These are phyloP conservation scores for Penicillium cataractarum DNA, from an alignment of 495 filamentous ascomycete species.

Conservation along the genomic window DNA sequence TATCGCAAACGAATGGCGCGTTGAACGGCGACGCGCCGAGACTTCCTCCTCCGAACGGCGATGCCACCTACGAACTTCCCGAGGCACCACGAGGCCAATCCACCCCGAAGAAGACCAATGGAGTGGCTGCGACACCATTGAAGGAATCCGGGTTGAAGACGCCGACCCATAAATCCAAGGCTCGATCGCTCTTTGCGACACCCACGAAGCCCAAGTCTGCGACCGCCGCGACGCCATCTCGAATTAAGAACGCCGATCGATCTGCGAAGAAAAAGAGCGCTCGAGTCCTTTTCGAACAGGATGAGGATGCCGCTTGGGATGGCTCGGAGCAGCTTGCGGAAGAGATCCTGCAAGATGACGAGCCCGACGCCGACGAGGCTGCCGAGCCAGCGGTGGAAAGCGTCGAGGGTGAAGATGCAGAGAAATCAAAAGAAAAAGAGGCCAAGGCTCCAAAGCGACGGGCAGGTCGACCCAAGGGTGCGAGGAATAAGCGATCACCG, in stretches of 20 bases:
- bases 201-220: constrained; percentile 39
- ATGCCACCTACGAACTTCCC: constrained; percentile 31
- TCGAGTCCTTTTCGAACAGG: constrained; percentile 68
- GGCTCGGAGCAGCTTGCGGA: constrained; percentile 73
- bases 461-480: constrained; percentile 61
- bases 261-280: constrained; percentile 89
- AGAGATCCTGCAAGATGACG: constrained; percentile 65
- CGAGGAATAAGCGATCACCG: constrained; percentile 69
- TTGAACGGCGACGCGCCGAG: constrained; percentile 31
- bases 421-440: constrained; percentile 34
- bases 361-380: constrained; percentile 37
- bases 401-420: constrained; percentile 37
- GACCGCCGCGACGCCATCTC: constrained; percentile 52
- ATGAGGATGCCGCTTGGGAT: constrained; percentile 75
- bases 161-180: constrained; percentile 47
- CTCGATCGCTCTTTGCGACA: constrained; percentile 46
- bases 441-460: constrained; percentile 58
- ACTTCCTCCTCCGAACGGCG: constrained; percentile 22
- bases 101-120: constrained; percentile 45
- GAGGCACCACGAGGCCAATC: constrained; percentile 36
- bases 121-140: constrained; percentile 36
- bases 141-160: constrained; percentile 50
- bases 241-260: constrained; percentile 70
- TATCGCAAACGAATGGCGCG: constrained; percentile 33
- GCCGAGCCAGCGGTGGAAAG: constrained; percentile 45